Base-by-base conservation (phyloP, 2,329 filamentous ascomycete species). In the Pseudogymnoascus sp. region DNA sequence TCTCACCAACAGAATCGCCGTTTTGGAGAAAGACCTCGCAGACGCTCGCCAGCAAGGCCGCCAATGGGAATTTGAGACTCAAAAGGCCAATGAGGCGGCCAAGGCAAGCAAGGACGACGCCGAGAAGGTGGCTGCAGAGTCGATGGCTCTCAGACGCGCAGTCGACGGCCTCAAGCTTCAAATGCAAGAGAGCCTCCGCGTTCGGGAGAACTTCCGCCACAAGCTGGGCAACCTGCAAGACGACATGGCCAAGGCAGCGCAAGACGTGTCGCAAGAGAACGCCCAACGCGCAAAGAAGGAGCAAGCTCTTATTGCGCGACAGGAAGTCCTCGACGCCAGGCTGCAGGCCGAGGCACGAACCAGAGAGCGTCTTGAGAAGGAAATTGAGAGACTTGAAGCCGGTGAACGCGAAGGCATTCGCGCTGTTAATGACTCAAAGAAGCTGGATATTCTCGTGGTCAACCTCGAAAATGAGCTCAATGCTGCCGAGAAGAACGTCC, bases 211-310 rank as follows among this genome's bases (percentile, higher is more conserved):
- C 63, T 92, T 95, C 83, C 87, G 91, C 66, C 79, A 80, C 71
- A 96, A 94, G 74, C 89, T 97, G 69, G 84, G 93, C 67, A 85
- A 85, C 63, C 78, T 99, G 38, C 92, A 97, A 74, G 84, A 91
- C 65, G 91, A 97, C 67, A 93, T 97, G 87, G 83, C 86, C 33
- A 80, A 80, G 61, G 89, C 91, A 57, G 87, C 90, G 60, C 84
- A 85, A 53, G 88, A 96, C 64, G 85, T 97, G 64, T 86, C 88
- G 20, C 85, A 89, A 68, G 92, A 97, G 71, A 93, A 92, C 71
- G 85, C 88, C 30, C 81, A 83, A 36, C 92, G 89, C 75, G 84
- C 85, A 68, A 88, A 89, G 75, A 88, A 88, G 71, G 90, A 95
- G 71, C 85, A 90, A 66, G 86, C 90, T 62, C 83, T 90, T 66